Evolutionary conservation across 2,329 filamentous ascomycete genomes (phyloP).

Genomic region (Colletotrichum australisinense): DNA sequence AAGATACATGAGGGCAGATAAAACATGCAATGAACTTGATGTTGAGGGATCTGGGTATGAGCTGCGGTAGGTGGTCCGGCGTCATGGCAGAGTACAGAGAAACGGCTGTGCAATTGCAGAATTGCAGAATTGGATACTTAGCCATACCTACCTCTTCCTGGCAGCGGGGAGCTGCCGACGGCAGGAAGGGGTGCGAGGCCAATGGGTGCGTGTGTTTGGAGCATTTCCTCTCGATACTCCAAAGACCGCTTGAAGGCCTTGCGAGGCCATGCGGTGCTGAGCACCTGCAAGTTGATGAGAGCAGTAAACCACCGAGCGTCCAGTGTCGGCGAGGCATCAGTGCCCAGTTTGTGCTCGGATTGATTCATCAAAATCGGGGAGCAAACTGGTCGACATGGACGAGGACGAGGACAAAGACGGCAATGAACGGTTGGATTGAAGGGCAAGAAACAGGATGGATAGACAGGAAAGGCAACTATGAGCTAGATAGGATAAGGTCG

Average conservation of each 20-base stretch:
- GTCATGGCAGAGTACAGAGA: neutral
- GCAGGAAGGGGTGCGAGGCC: neutral
- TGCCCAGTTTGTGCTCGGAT: slow-evolving; percentile 8
- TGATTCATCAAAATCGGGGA: neutral
- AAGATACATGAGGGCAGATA: neutral
- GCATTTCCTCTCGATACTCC: neutral
- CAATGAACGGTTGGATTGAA: neutral
- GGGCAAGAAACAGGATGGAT: neutral
- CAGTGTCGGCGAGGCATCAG: slow-evolving; percentile 5
- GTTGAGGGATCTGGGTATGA: neutral
- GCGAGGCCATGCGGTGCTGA: slow-evolving; percentile 9
- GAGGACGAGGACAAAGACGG: neutral
- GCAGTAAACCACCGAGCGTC: neutral
- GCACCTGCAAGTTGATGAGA: neutral
- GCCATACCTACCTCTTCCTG: neutral
- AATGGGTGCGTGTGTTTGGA: neutral
- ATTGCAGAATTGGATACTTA: neutral
- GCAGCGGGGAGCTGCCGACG: slow-evolving; percentile 19
- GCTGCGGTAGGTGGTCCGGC: neutral
- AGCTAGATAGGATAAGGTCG: neutral
- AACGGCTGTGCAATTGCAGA: neutral
- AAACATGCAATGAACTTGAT: neutral
- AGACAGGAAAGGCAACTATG: neutral
- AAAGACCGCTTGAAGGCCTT: neutral
- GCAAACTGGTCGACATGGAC: neutral